phyloP scores from a whole-genome alignment of 306 rosid genomes.

The Ormosia emarginata region DNA sequence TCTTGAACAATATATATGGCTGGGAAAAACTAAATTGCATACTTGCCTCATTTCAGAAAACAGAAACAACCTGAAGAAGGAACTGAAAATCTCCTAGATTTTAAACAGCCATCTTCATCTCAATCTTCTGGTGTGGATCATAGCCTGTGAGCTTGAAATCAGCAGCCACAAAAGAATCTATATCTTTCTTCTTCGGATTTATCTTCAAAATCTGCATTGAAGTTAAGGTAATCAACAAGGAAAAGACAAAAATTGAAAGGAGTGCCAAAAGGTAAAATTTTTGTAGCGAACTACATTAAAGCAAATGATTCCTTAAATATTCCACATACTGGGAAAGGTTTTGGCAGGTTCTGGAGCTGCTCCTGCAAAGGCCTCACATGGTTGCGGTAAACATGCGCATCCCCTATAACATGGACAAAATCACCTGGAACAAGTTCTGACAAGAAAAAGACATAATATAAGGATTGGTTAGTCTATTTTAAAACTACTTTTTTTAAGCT shows the following conservation, averaged over 20 bases:
- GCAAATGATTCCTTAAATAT: neutral
- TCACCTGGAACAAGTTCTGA: slow-evolving; percentile 71
- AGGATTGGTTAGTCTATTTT: neutral
- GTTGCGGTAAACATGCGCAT: slow-evolving; percentile 72
- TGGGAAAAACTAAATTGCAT: neutral
- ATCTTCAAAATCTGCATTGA: slow-evolving; percentile 61
- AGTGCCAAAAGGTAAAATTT: neutral
- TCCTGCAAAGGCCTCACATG: slow-evolving; percentile 77
- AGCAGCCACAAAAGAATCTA: slow-evolving; percentile 61
- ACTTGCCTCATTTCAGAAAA: slow-evolving; percentile 46
- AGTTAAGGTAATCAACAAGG: neutral
- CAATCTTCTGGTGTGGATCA: slow-evolving; percentile 77
- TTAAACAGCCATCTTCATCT: slow-evolving; percentile 77
- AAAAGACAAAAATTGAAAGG: neutral
- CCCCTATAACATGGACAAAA: slow-evolving; percentile 68
- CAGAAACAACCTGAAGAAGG: slow-evolving; percentile 7
- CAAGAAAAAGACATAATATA: neutral
- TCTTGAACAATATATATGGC: too few species aligned
- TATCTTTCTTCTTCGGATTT: slow-evolving; percentile 58
- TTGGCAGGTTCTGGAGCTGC: slow-evolving; percentile 71
- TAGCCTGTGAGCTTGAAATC: slow-evolving; percentile 67
- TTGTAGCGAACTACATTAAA: neutral
- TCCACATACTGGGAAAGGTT: slow-evolving; percentile 68
- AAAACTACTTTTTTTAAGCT: neutral
- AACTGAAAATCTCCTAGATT: slow-evolving; percentile 19